phyloP scores from a whole-genome alignment of 371 early-diverging fungal genomes.

The Polyrhizophydium stewartii region DNA sequence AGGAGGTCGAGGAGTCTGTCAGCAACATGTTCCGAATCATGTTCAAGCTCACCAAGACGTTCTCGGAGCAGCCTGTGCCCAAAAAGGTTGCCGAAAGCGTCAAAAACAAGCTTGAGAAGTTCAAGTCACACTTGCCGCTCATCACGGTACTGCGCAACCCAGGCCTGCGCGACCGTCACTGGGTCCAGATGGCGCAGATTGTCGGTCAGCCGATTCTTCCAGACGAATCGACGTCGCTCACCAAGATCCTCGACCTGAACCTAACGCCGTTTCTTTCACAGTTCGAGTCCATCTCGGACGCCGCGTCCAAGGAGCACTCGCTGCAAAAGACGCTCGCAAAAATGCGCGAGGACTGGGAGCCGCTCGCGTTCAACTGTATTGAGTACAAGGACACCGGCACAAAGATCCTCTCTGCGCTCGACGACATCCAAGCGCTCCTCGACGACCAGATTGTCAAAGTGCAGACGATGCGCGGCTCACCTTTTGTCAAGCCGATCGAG shows the following conservation, averaged over 20 bases:
- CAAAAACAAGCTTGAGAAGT: conserved; percentile 50
- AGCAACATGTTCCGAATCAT: conserved; percentile 41
- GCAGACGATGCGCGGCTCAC: conserved; percentile 51
- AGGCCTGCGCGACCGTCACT: conserved; percentile 48
- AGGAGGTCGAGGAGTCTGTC: conserved; percentile 40
- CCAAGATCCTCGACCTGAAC: conserved; percentile 47
- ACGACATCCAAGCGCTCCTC: conserved; percentile 47
- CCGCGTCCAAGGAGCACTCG: conserved; percentile 51
- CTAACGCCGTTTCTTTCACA: conserved; percentile 32
- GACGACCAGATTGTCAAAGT: conserved; percentile 59
- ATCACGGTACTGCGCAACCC: conserved; percentile 47
- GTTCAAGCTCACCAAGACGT: conserved; percentile 48
- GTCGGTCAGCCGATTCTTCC: conserved; percentile 43
- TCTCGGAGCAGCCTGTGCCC: conserved; percentile 46
- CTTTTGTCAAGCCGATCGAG: conserved; percentile 50
- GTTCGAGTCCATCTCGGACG: conserved; percentile 48
- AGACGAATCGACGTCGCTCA: conserved; percentile 42
- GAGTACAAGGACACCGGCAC: conserved; percentile 55
- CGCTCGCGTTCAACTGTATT: conserved; percentile 40
- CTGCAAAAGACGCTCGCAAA: conserved; percentile 47
- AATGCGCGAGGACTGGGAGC: conserved; percentile 52
- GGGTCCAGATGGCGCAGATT: conserved; percentile 40
- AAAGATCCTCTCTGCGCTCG: conserved; percentile 44
- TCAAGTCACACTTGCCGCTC: conserved; percentile 46
- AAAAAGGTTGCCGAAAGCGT: conserved; percentile 47